These are phyloP conservation scores for Trametes cinnabarina DNA, from an alignment of 768 basidiomycete species.

Conservation along the genomic window DNA sequence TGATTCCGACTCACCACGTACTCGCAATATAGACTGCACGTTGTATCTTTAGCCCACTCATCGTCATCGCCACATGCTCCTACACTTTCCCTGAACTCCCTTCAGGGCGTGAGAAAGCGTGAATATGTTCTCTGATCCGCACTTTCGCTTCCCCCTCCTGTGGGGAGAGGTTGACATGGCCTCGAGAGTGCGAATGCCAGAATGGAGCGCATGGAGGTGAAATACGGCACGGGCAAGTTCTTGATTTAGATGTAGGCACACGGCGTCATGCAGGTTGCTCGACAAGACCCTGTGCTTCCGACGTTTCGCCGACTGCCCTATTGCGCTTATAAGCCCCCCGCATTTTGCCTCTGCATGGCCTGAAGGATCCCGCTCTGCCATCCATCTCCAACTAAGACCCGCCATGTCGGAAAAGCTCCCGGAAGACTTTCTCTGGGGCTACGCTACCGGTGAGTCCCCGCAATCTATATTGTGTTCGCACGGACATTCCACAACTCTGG, in stretches of 20 bases:
- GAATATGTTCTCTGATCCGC: too few species aligned
- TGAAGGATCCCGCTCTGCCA: not conserved
- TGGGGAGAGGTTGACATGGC: too few species aligned
- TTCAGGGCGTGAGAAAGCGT: too few species aligned
- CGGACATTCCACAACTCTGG: not conserved
- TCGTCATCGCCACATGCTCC: not conserved
- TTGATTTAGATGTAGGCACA: not conserved
- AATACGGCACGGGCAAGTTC: not conserved
- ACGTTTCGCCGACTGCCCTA: conserved; percentile 1
- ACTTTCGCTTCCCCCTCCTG: too few species aligned
- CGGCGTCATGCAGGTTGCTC: conserved; percentile 2
- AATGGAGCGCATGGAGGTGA: not conserved
- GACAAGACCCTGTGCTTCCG: not conserved
- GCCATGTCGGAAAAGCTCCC: conserved; percentile 35
- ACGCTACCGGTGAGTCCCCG: conserved; percentile 54
- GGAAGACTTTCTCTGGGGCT: conserved; percentile 65
- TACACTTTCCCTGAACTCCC: not conserved
- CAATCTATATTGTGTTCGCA: not conserved
- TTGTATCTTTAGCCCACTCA: not conserved
- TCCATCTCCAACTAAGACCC: not conserved
- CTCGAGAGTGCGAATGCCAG: too few species aligned
- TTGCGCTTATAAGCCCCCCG: not conserved
- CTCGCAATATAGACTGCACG: not conserved
- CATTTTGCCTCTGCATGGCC: not conserved
- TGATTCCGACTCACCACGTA: not conserved